Percentiles rank a stretch among this genome's conserved stretches.
Conservation (phyloP, 176 grass and related monocot species). For the Tillandsia leiboldiana region DNA sequence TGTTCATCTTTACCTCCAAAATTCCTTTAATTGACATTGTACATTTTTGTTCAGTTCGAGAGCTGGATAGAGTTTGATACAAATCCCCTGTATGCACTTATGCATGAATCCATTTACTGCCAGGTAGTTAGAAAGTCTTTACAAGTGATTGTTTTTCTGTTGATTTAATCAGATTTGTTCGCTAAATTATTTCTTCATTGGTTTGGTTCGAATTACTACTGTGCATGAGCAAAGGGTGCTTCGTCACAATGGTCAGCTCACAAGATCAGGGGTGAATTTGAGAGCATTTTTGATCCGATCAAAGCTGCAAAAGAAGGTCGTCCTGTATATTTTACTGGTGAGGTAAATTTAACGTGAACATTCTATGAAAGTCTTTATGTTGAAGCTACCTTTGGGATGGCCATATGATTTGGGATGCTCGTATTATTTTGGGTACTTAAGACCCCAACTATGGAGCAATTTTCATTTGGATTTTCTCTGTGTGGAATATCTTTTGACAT, state of each 20-base stretch:
- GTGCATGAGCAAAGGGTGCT: slow-evolving; percentile 43
- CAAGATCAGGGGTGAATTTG: slow-evolving; percentile 43
- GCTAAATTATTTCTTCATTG: neutral
- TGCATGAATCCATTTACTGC: slow-evolving; percentile 93
- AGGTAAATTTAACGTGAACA: slow-evolving; percentile 27
- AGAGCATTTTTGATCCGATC: slow-evolving; percentile 68
- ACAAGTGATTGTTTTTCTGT: neutral
- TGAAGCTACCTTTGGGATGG: too few species aligned
- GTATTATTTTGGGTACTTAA: too few species aligned
- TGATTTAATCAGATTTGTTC: neutral
- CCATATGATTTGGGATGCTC: too few species aligned
- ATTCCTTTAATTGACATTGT: slow-evolving; percentile 3
- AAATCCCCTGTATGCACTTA: slow-evolving; percentile 73
- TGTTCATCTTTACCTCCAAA: neutral
- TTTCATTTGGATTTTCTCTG: neutral
- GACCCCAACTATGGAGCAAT: neutral
- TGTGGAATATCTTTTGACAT: neutral
- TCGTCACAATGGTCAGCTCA: slow-evolving; percentile 85
- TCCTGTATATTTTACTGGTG: slow-evolving; percentile 82
- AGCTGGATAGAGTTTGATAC: slow-evolving; percentile 79
- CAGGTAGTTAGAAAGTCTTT: slow-evolving; percentile 34
- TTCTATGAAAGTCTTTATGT: too few species aligned
- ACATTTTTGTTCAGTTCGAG: slow-evolving; percentile 47
- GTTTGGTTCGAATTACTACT: neutral
- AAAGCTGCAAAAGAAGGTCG: slow-evolving; percentile 63